Conservation (phyloP, 371 early-diverging fungal species). For the Circinella minor region DNA sequence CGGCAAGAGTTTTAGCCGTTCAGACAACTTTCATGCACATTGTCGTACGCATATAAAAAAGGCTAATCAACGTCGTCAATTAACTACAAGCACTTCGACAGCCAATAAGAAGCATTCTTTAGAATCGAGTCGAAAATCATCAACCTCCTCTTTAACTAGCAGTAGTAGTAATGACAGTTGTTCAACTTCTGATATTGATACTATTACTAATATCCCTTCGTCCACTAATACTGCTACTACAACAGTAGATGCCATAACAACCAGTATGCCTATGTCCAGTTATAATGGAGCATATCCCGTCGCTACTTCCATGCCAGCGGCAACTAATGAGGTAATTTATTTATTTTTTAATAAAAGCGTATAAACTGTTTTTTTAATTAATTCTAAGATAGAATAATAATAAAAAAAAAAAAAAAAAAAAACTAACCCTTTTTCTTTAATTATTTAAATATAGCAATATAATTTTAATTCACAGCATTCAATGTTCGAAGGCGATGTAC, state of each 20-base stretch:
- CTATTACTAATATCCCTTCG: too few species aligned
- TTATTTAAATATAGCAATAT: background rate
- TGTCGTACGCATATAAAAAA: slow-evolving; percentile 43
- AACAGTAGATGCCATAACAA: too few species aligned
- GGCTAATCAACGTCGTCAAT: slow-evolving; percentile 7
- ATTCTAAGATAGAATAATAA: too few species aligned
- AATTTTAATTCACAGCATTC: background rate
- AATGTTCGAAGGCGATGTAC: background rate
- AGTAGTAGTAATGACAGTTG: background rate
- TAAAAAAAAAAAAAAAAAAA: too few species aligned
- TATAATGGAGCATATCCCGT: too few species aligned
- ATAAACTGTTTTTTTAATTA: too few species aligned
- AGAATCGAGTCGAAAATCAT: background rate
- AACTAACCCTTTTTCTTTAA: too few species aligned
- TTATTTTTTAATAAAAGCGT: background rate
- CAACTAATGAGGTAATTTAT: background rate
- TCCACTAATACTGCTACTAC: too few species aligned
- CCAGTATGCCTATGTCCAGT: background rate
- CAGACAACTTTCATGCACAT: slow-evolving; percentile 66
- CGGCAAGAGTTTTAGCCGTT: slow-evolving; percentile 67
- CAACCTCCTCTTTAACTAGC: background rate
- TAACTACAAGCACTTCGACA: background rate
- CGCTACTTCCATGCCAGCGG: background rate
- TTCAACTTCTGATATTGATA: too few species aligned
- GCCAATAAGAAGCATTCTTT: background rate